Evolutionary conservation across 208 protist genomes (phyloP).

Genomic region (Trichomonas tenax): DNA sequence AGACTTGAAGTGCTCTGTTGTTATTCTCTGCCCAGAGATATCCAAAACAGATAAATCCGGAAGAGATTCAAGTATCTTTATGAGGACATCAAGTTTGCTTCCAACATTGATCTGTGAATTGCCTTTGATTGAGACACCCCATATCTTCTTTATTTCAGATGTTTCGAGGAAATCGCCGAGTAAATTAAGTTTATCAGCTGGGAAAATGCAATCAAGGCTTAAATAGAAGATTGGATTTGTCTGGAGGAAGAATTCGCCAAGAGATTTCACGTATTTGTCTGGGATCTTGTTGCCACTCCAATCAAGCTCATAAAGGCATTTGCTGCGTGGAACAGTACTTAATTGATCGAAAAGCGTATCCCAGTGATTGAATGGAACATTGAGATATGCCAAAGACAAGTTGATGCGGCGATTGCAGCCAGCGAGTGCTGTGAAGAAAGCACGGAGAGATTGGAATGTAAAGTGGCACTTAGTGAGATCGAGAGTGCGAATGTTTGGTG

Average conservation of each 20-base stretch:
- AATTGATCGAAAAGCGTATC: neutral
- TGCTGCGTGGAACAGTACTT: neutral
- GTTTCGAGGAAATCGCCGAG: neutral
- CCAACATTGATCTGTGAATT: neutral
- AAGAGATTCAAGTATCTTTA: neutral
- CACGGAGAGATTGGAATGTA: neutral
- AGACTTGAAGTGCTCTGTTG: neutral
- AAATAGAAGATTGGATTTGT: neutral
- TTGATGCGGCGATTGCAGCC: neutral
- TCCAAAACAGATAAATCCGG: neutral
- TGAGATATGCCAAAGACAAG: neutral
- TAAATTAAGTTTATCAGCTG: neutral
- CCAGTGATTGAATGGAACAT: neutral
- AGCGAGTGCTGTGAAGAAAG: neutral
- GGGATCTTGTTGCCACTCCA: neutral
- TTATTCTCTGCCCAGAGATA: neutral
- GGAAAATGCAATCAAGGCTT: neutral
- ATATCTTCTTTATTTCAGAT: neutral
- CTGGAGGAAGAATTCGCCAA: neutral
- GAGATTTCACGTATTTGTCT: too few species aligned
- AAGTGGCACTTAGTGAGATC: neutral
- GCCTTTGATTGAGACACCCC: neutral
- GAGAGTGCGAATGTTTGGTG: neutral
- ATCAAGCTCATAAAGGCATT: neutral
- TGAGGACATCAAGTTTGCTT: neutral